Base-by-base conservation (phyloP, 2,329 filamentous ascomycete genomes). In the Amphichorda felina region DNA sequence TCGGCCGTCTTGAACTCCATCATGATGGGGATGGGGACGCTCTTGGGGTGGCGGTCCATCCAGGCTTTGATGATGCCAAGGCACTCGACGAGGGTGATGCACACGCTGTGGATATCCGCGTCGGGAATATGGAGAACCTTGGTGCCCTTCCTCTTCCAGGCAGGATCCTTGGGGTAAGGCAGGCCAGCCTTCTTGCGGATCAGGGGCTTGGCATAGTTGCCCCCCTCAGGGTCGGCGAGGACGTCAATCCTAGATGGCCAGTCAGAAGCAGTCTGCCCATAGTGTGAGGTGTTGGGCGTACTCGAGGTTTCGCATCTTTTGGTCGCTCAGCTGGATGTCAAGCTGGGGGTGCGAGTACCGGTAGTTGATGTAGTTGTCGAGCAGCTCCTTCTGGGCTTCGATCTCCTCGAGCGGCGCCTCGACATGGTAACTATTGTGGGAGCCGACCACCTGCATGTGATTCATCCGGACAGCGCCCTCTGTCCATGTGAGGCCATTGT, bases 81-180 rank as follows among this genome's bases (percentile, higher is more conserved):
- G 40, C 66, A 70, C 15, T 53, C 50, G 9, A 58, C 46, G 29
- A 70, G 58, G 5, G 63, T 67, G 41, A 63, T 56, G 51, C 65
- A 70, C 15, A 59, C 54, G 17, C 55, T 46, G 41, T 64, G 56
- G 3, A 64, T 56, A 43, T 70, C 66, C 2, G 60, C 51, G 39
- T 69, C 66, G 3, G 63, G 60, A n/a, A 70, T 55, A 46, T 70
- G 65, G 41, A 69, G 55, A 14, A 70, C 58, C 41, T 70, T 70
- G 37, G 63, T 55, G 7, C 64, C 64, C 0, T 62, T 58, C 36
- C 54, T 49, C 34, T 54, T 48, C 41, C 64, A 53, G 4, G 59
- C 55, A 19, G 50, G 48, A 32, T 60, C 51, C n/a, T 53, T 55
- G 0, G 59, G 56, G 5, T 51, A 53, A 5, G 35, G 35, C 28